Conservation (phyloP, 2,329 filamentous ascomycete species). For the Sporothrix euskadiensis region DNA sequence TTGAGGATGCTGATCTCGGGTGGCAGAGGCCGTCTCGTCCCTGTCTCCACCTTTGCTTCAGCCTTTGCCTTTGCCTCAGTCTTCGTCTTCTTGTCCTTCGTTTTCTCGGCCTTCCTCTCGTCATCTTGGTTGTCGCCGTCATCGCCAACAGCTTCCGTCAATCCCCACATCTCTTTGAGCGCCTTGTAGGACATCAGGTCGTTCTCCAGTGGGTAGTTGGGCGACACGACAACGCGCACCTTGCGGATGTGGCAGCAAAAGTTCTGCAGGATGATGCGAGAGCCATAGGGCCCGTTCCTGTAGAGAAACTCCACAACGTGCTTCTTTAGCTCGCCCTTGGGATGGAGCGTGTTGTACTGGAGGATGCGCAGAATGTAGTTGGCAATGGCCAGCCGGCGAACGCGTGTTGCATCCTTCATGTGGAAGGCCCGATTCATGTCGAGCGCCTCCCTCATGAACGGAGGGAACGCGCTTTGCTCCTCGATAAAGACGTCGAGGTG, state of each 20-base stretch:
- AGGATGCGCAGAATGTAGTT: slow-evolving; percentile 57
- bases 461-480: slow-evolving; percentile 44
- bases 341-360: slow-evolving; percentile 49
- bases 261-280: slow-evolving; percentile 56
- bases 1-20: slow-evolving; percentile 51
- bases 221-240: slow-evolving; percentile 50
- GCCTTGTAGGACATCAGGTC: slow-evolving; percentile 50
- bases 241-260: slow-evolving; percentile 51
- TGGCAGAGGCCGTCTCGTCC: slow-evolving; percentile 41
- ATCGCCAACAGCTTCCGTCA: slow-evolving; percentile 31
- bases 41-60: background rate
- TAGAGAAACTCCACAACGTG: slow-evolving; percentile 44
- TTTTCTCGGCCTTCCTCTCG: background rate
- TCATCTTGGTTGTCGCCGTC: too few relatives aligned
- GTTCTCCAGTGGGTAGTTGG: slow-evolving; percentile 55
- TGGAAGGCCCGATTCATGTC: slow-evolving; percentile 57
- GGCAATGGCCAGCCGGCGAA: slow-evolving; percentile 53
- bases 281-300: slow-evolving; percentile 56
- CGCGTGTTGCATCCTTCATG: slow-evolving; percentile 51
- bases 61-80: background rate
- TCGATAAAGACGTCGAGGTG: slow-evolving; percentile 61
- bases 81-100: background rate
- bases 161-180: slow-evolving; percentile 49
- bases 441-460: slow-evolving; percentile 48
- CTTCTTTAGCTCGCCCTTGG: slow-evolving; percentile 37